These are phyloP conservation scores for Xylariaceae sp. DNA, from an alignment of 2,329 filamentous ascomycete genomes.

Conservation along the genomic window DNA sequence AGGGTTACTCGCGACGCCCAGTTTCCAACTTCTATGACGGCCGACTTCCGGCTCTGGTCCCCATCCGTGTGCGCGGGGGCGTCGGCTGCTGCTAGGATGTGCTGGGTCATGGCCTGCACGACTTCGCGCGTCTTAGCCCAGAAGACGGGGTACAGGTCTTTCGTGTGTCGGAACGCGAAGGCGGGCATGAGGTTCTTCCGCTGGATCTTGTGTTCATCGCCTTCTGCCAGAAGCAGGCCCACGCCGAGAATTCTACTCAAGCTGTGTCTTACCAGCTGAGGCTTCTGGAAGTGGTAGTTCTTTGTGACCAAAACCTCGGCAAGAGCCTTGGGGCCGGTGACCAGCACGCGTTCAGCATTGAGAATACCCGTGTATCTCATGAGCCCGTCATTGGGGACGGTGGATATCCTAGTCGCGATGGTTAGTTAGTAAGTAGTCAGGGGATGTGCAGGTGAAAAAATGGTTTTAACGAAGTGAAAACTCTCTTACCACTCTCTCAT, in stretches of 20 bases:
- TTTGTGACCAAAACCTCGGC: slow-evolving; percentile 64
- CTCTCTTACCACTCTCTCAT: slow-evolving; percentile 42
- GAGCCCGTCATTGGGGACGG: slow-evolving; percentile 61
- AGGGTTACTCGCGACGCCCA: slow-evolving; percentile 66
- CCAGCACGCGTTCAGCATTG: slow-evolving; percentile 30
- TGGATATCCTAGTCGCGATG: slow-evolving; percentile 44
- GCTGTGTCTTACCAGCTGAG: slow-evolving; percentile 44
- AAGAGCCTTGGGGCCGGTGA: slow-evolving; percentile 59
- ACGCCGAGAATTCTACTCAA: slow-evolving; percentile 62
- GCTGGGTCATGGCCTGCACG: slow-evolving; percentile 53
- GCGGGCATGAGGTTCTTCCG: slow-evolving; percentile 75
- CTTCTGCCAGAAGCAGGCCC: slow-evolving; percentile 75
- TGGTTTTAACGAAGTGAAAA: too few relatives aligned
- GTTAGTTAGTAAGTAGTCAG: slow-evolving; percentile 13
- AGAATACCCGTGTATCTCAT: slow-evolving; percentile 55
- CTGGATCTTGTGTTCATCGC: slow-evolving; percentile 82
- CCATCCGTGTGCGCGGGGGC: slow-evolving; percentile 15
- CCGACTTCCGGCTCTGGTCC: slow-evolving; percentile 33
- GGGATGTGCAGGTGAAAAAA: background rate
- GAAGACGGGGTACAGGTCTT: slow-evolving; percentile 77
- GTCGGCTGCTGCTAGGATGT: slow-evolving; percentile 32
- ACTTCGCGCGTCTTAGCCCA: slow-evolving; percentile 72
- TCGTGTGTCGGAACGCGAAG: slow-evolving; percentile 81
- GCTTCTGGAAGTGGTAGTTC: slow-evolving; percentile 66
- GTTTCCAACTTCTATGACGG: slow-evolving; percentile 49